Base-by-base conservation (phyloP, 345 rosid genomes). In the Citrus reticulata region DNA sequence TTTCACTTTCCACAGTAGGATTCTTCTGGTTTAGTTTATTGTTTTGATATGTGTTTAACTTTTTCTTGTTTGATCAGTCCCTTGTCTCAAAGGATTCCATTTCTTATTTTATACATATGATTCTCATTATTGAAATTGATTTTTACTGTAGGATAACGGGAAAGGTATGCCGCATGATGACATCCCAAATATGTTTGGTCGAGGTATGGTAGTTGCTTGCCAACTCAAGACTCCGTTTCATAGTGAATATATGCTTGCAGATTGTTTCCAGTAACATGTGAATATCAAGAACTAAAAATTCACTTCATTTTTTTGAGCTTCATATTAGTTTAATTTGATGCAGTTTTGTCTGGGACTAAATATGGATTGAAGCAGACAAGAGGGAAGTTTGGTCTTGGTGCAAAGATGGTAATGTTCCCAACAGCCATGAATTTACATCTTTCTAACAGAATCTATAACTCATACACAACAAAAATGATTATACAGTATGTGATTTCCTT, bases 81-180 rank as follows among this genome's bases (percentile, higher is more conserved):
- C 64, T 40, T 64, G 34, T 61, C 17, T 73, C 13, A 65, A 49
- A 16, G 35, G 51, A 16, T 49, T n/a, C 35, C 30, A 67, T 32
- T 63, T 6, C 7, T n/a, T 62, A 70, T 57, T 67, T 59, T 39
- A 22, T 78, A 37, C 42, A 19, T 66, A 34, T 19, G 68, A 46
- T 58, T 64, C 70, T 64, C 22, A 77, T 65, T 34, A 54, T 69
- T 72, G 55, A 13, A 24, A 35, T 54, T 84, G 39, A 60, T 77
- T 84, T 80, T 75, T 65, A 40, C 65, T 89, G 79, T 76, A 95
- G 99, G 99, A 95, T 84, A 95, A 95, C 81, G 99, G 99, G 83
- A 91, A 77, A 90, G 99, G 99, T 81, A 95, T 95, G 98, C 93
- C 99, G n/a, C 96, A 95, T 85, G 98, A 95, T 88, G 99, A 95